Conservation (phyloP, 2,329 filamentous ascomycete genomes). For the Penicillium rolfsii region DNA sequence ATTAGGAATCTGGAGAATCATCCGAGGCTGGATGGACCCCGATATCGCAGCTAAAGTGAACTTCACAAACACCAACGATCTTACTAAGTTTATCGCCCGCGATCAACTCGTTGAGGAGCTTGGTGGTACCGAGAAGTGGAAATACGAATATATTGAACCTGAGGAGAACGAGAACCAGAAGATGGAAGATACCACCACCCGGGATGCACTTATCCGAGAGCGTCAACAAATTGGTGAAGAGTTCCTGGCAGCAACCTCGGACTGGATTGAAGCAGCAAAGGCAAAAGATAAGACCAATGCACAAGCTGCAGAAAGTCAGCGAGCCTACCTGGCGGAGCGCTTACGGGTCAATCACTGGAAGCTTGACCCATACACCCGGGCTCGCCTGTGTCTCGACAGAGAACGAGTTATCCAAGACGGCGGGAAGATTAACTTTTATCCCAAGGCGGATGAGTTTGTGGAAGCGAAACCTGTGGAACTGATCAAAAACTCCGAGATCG, state of each 20-base stretch:
- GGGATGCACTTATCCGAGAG: slow-evolving; percentile 64
- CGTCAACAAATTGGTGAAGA: slow-evolving; percentile 68
- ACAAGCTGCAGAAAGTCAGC: slow-evolving; percentile 56
- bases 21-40: slow-evolving; percentile 92
- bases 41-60: slow-evolving; percentile 92
- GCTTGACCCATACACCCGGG: slow-evolving; percentile 82
- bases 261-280: slow-evolving; percentile 67
- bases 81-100: slow-evolving; percentile 72
- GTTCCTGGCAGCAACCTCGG: slow-evolving; percentile 72
- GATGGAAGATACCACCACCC: slow-evolving; percentile 68
- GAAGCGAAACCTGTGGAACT: slow-evolving; percentile 8
- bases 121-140: slow-evolving; percentile 80
- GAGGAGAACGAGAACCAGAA: slow-evolving; percentile 70
- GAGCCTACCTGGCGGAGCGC: slow-evolving; percentile 64
- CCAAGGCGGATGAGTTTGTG: slow-evolving; percentile 26
- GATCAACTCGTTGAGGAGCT: slow-evolving; percentile 75
- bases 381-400: slow-evolving; percentile 78
- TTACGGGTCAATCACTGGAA: slow-evolving; percentile 81
- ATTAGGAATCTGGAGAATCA: slow-evolving; percentile 86
- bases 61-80: slow-evolving; percentile 77
- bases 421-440: slow-evolving; percentile 73
- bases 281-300: slow-evolving; percentile 48
- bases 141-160: slow-evolving; percentile 80
- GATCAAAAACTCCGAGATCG: slow-evolving; percentile 7
- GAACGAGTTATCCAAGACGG: slow-evolving; percentile 68